Evolutionary conservation across 306 rosid species (phyloP), one percentile per base, ranked within the genome.

Genomic region (Inga leiocalycina): DNA sequence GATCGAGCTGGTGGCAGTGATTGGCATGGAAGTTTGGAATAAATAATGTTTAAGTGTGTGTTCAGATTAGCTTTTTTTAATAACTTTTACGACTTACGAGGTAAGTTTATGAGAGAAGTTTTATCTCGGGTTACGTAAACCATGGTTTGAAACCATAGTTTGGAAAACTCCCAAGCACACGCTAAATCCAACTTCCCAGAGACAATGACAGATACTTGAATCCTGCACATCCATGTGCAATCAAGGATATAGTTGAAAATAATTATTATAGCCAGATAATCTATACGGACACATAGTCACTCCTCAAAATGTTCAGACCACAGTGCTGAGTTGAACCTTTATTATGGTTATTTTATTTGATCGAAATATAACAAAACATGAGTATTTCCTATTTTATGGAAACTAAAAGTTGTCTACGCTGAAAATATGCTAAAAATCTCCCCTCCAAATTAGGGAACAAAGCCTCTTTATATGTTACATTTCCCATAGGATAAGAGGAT

Each of bases 121-220:
- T n/a, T n/a, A n/a, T n/a, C n/a, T n/a, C n/a, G n/a, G n/a, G n/a
- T n/a, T n/a, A n/a, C n/a, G n/a, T n/a, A n/a, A n/a, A n/a, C n/a
- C n/a, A n/a, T n/a, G n/a, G n/a, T n/a, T n/a, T n/a, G n/a, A n/a
- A n/a, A n/a, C n/a, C n/a, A n/a, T n/a, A n/a, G n/a, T n/a, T n/a
- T n/a, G n/a, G n/a, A n/a, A n/a, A n/a, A n/a, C n/a, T n/a, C n/a
- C n/a, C n/a, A n/a, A n/a, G n/a, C n/a, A n/a, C n/a, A n/a, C n/a
- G n/a, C n/a, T n/a, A n/a, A n/a, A 78, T 68, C 74, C 74, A 17
- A 78, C 66, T 72, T 10, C 10, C 79, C 17, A 15, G 14, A 52
- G 85, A 85, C 83, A 49, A 57, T 14, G 65, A 62, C 48, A 46
- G 78, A 32, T 34, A 52, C 3, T 52, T 32, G 32, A 48, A 48